phyloP scores from a whole-genome alignment of 768 basidiomycete species.

The Leccinum rimulosum region DNA sequence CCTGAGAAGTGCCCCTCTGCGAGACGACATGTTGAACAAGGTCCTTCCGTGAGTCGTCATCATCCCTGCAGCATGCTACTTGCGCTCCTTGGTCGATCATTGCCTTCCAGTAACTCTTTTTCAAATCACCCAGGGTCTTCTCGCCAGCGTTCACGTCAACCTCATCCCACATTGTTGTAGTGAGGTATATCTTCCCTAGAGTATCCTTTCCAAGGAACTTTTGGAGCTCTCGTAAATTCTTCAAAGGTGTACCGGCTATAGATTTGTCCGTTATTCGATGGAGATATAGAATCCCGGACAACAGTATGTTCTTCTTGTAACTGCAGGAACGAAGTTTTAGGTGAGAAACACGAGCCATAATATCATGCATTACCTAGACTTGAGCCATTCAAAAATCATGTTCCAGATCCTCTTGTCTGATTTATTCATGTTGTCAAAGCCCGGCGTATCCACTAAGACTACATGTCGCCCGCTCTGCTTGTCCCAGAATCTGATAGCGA shows the following conservation, averaged over 20 bases:
- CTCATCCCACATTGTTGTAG: slow-evolving; percentile 38
- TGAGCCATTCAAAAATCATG: slow-evolving; percentile 16
- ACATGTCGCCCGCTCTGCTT: not conserved
- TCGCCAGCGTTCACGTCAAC: not conserved
- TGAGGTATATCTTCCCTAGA: slow-evolving; percentile 32
- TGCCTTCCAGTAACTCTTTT: not conserved
- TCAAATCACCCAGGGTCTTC: not conserved
- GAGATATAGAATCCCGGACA: slow-evolving; percentile 38
- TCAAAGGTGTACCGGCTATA: slow-evolving; percentile 32
- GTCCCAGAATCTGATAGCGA: slow-evolving; percentile 6
- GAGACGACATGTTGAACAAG: not conserved
- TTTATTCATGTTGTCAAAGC: slow-evolving; percentile 20
- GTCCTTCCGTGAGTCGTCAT: not conserved
- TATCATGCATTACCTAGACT: slow-evolving; percentile 7
- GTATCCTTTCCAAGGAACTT: slow-evolving; percentile 27
- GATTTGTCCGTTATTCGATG: slow-evolving; percentile 40
- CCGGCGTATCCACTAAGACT: slow-evolving; percentile 26
- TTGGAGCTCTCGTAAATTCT: slow-evolving; percentile 34
- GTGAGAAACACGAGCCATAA: not conserved
- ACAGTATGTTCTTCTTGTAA: slow-evolving; percentile 6
- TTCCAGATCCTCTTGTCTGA: slow-evolving; percentile 11
- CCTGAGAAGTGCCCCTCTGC: not conserved
- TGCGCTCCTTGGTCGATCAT: not conserved
- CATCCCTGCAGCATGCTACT: not conserved
- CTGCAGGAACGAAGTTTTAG: not conserved